These are phyloP conservation scores for Rhodotorula diobovata DNA, from an alignment of 768 basidiomycete genomes.

Conservation along the genomic window DNA sequence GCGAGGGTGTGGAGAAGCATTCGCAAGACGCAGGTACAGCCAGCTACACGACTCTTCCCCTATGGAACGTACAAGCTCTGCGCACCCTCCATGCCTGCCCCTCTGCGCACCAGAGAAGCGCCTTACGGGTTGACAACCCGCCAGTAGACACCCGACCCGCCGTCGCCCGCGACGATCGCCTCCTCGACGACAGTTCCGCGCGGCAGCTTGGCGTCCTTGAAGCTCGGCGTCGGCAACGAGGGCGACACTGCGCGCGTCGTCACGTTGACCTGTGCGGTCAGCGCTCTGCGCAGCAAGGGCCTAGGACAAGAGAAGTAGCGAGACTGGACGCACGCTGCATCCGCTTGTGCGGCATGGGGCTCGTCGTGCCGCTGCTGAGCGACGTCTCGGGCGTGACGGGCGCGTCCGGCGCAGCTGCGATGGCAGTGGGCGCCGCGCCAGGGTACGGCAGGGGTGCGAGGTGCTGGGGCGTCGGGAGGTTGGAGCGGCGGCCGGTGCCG, in stretches of 20 bases:
- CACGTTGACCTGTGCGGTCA: background rate
- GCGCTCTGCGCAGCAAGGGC: too few species aligned
- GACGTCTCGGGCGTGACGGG: background rate
- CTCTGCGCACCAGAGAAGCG: too few species aligned
- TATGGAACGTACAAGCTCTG: background rate
- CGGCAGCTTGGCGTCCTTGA: slow-evolving; percentile 33
- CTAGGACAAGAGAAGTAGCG: background rate
- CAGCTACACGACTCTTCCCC: background rate
- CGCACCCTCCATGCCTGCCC: too few species aligned
- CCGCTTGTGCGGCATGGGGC: slow-evolving; percentile 49
- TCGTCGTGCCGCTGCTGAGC: slow-evolving; percentile 43
- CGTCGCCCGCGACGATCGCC: slow-evolving; percentile 47
- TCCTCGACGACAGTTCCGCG: slow-evolving; percentile 45
- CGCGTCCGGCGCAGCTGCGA: slow-evolving; percentile 5
- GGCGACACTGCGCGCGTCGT: slow-evolving; percentile 8
- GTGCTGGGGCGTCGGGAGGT: slow-evolving; percentile 50
- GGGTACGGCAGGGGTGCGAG: slow-evolving; percentile 45
- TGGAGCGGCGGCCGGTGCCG: slow-evolving; percentile 50
- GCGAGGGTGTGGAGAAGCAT: too few species aligned
- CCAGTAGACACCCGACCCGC: slow-evolving; percentile 49
- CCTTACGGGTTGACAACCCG: slow-evolving; percentile 43
- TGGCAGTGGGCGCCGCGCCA: background rate
- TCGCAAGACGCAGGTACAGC: too few species aligned
- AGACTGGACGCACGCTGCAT: slow-evolving; percentile 42
- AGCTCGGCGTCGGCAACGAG: slow-evolving; percentile 43